phyloP scores from a whole-genome alignment of 176 grass and related monocot genomes.

The Ensete ventricosum region DNA sequence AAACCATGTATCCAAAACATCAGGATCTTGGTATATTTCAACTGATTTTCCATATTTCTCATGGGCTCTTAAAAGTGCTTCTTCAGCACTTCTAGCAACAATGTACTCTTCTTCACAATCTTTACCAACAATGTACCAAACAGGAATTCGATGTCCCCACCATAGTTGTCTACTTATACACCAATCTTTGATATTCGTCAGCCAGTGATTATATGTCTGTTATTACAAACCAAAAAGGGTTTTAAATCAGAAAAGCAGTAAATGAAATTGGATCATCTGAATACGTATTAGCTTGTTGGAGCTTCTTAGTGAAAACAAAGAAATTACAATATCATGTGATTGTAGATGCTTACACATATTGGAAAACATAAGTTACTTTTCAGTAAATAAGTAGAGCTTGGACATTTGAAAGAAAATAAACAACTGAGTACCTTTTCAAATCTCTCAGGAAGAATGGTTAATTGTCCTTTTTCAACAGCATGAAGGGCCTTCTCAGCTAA shows the following conservation, averaged over 20 bases:
- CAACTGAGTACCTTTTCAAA: conserved; percentile 74
- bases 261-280: not conserved
- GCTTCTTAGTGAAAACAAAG: not conserved
- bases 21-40: conserved; percentile 96
- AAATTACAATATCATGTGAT: not conserved
- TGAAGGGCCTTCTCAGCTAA: conserved; percentile 81
- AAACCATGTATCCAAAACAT: conserved; percentile 98
- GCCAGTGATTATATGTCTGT: conserved; percentile 98
- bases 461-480: conserved; percentile 70
- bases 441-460: conserved; percentile 93
- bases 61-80: conserved; percentile 69
- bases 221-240: conserved; percentile 3
- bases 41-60: conserved; percentile 87
- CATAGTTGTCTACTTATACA: conserved; percentile 98
- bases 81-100: conserved; percentile 67
- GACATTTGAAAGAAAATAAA: not conserved
- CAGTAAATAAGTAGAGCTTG: not conserved
- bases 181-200: conserved; percentile 99
- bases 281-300: not conserved
- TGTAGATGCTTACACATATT: not conserved
- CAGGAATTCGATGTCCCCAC: conserved; percentile 97
- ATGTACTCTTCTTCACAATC: conserved; percentile 88
- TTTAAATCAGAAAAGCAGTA: not conserved
- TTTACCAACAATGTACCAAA: conserved; percentile 96
- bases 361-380: not conserved